Evolutionary conservation across 345 rosid species (phyloP), one percentile per base, ranked within the genome.

Genomic region (Arabidopsis suecica): DNA sequence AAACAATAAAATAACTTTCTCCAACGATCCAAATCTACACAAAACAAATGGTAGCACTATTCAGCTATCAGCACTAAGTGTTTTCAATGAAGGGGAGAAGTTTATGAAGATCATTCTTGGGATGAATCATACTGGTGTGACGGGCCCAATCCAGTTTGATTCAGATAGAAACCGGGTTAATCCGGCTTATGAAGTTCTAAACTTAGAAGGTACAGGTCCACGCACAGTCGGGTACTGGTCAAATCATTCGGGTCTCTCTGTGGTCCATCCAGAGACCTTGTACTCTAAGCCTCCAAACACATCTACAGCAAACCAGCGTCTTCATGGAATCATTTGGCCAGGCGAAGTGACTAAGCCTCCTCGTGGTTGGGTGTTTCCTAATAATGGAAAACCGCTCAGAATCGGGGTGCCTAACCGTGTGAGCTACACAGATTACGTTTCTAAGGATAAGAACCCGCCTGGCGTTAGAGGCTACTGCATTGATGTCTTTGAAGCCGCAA

Each of bases 331-430:
- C 58, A 84, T 90, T 81, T 95, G 97, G 97, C 99, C 99, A 5
- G 99, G 99, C 30, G 96, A 90, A 83, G 78, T 64, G 51, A 47
- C 86, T 4, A 23, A 22, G 22, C 42, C 47, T 22, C 99, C 99
- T 14, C 88, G 85, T 47, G 99, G 99, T 14, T 95, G 99, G 99
- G 97, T 92, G 44, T 92, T 95, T 81, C 97, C 99, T 11, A 83
- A 90, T 79, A 90, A 95, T 47, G 97, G 97, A 49, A 79, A 79
- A 68, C 90, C 93, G 3, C 83, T 95, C 34, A 78, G 78, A 44
- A 90, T 95, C 22, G 94, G 81, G 0, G 97, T 95, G 56, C 97
- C 99, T 13, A 64, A 92, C 80, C 89, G 99, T 2, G 87, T 84
- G 58, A 79, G 84, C 84, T 95, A 80, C 54, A 74, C 67, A 73